These are phyloP conservation scores for Aspergillus novoparasiticus DNA, from an alignment of 2,329 filamentous ascomycete species.

Conservation along the genomic window DNA sequence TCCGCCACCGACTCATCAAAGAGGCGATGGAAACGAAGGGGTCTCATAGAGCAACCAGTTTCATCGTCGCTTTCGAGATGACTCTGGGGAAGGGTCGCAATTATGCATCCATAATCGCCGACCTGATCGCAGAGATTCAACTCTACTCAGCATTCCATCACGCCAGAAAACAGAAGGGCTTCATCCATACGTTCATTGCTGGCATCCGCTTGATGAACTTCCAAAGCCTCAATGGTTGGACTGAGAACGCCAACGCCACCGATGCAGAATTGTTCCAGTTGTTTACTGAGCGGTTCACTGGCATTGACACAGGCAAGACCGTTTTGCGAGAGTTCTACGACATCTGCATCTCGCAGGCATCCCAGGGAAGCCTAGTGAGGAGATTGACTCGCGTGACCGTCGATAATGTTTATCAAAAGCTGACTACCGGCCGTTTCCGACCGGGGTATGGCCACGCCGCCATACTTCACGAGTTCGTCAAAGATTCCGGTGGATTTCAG, in stretches of 20 bases:
- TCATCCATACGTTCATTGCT: slow-evolving; percentile 5
- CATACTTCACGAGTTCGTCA: slow-evolving; percentile 4
- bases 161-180: background rate
- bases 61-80: slow-evolving; percentile 4
- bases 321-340: slow-evolving; percentile 4
- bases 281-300: background rate
- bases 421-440: background rate
- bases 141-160: background rate
- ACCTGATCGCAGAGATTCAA: slow-evolving; percentile 8
- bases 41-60: background rate
- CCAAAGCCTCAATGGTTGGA: background rate
- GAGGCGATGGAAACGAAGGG: background rate
- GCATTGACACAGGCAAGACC: background rate
- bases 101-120: slow-evolving; percentile 4
- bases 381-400: background rate
- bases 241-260: background rate
- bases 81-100: background rate
- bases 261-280: slow-evolving; percentile 5
- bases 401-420: slow-evolving; percentile 1
- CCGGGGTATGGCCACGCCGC: background rate
- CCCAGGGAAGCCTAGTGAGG: slow-evolving; percentile 1
- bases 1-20: background rate
- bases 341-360: slow-evolving; percentile 3
- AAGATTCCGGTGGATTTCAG: slow-evolving; percentile 2
- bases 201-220: slow-evolving; percentile 3